These are phyloP conservation scores for Lenwebbia sp. DNA, from an alignment of 345 rosid genomes.

Conservation along the genomic window DNA sequence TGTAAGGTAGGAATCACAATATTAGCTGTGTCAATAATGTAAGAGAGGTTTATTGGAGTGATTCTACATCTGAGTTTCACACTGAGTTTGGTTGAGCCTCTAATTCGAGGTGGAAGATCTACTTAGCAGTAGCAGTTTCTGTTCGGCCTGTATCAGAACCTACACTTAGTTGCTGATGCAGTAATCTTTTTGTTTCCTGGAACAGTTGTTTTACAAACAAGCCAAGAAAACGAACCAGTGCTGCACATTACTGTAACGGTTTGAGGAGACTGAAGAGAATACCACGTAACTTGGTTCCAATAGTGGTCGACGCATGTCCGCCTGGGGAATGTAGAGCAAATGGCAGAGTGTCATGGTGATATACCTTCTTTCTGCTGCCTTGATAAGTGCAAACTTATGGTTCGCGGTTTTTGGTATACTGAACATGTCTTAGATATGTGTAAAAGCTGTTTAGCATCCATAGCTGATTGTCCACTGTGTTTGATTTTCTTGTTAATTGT, in stretches of 20 bases:
- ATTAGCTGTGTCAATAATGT: background rate
- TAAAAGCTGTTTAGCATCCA: background rate
- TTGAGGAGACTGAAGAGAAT: background rate
- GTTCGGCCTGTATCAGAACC: background rate
- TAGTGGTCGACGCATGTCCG: background rate
- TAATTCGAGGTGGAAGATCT: background rate
- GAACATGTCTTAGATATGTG: background rate
- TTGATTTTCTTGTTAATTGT: background rate
- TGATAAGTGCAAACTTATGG: background rate
- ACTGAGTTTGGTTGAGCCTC: background rate
- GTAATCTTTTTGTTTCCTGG: slow-evolving; percentile 4
- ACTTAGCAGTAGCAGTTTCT: background rate
- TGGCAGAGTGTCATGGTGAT: background rate
- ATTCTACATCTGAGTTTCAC: background rate
- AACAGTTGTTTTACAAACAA: slow-evolving; percentile 98
- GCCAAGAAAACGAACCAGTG: slow-evolving; percentile 89
- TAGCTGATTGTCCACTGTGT: background rate
- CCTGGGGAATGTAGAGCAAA: background rate
- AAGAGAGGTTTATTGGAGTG: background rate
- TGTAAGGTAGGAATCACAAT: background rate
- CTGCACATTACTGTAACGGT: slow-evolving; percentile 69
- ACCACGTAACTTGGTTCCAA: background rate
- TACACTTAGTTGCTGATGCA: background rate
- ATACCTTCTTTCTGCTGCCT: background rate
- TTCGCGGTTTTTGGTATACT: background rate